phyloP scores from a whole-genome alignment of 148 eudicot species.

The Camellia lanceoleosa region DNA sequence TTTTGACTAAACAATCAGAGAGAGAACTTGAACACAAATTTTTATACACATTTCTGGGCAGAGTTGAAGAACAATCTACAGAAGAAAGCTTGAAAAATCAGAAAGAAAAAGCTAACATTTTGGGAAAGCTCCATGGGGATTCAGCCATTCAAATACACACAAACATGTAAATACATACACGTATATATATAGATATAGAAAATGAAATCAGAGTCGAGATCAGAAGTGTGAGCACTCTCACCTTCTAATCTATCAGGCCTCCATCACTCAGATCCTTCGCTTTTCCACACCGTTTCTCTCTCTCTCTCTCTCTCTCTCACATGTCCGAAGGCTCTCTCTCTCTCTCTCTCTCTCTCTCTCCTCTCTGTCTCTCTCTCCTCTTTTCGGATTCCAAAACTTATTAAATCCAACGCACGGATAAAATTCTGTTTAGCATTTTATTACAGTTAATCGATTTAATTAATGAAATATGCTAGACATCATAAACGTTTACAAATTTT shows the following conservation, averaged over 20 bases:
- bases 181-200: not conserved
- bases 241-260: not conserved
- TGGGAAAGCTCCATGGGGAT: not conserved
- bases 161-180: not conserved
- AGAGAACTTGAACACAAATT: not conserved
- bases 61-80: not conserved
- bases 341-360: not conserved
- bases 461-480: not conserved
- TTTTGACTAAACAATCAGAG: not conserved
- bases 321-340: not conserved
- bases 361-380: not conserved
- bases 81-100: not conserved
- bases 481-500: too few relatives aligned
- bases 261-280: conserved; percentile 2
- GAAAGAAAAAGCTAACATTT: not conserved
- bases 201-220: not conserved
- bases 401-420: conserved; percentile 33
- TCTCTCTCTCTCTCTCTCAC: not conserved
- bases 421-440: not conserved
- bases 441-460: not conserved
- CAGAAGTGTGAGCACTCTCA: not conserved
- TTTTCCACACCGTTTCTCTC: conserved; percentile 7
- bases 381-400: conserved; percentile 28
- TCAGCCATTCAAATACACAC: not conserved
- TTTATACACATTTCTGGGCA: not conserved